These are phyloP conservation scores for Diaporthe helianthi DNA, from an alignment of 2,329 filamentous ascomycete species.

Conservation along the genomic window DNA sequence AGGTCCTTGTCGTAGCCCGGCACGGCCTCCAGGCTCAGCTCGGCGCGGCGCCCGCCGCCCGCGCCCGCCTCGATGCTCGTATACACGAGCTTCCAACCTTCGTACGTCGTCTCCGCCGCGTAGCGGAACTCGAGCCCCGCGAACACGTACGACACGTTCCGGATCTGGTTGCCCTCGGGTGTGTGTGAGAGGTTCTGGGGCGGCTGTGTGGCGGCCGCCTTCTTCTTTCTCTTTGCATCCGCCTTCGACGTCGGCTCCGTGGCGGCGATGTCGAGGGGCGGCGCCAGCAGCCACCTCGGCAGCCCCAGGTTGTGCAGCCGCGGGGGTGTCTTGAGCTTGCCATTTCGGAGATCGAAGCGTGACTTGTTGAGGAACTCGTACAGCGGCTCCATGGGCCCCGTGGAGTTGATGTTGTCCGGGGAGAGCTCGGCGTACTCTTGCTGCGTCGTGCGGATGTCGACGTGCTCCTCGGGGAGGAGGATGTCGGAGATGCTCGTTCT, in stretches of 20 bases:
- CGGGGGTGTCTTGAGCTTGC: slow-evolving; percentile 57
- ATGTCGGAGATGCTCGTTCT: slow-evolving; percentile 50
- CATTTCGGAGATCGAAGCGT: slow-evolving; percentile 53
- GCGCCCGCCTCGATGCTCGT: slow-evolving; percentile 59
- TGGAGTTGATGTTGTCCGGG: slow-evolving; percentile 37
- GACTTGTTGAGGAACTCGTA: slow-evolving; percentile 53
- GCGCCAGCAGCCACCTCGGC: slow-evolving; percentile 37
- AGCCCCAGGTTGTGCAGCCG: slow-evolving; percentile 38
- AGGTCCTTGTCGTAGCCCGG: slow-evolving; percentile 30
- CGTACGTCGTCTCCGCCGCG: slow-evolving; percentile 50
- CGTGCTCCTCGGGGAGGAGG: slow-evolving; percentile 52
- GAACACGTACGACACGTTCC: slow-evolving; percentile 49
- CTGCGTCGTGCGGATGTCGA: slow-evolving; percentile 58
- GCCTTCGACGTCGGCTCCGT: not conserved
- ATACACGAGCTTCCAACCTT: slow-evolving; percentile 56
- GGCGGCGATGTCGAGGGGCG: not conserved
- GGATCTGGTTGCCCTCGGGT: slow-evolving; percentile 29
- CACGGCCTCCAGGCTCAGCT: slow-evolving; percentile 54
- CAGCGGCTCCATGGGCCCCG: slow-evolving; percentile 44
- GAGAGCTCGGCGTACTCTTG: slow-evolving; percentile 43
- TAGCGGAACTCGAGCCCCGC: slow-evolving; percentile 61
- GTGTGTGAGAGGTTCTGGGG: not conserved
- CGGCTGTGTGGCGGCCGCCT: not conserved
- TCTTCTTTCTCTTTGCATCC: not conserved
- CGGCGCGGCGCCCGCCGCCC: slow-evolving; percentile 58